Evolutionary conservation across 768 basidiomycete genomes (phyloP), one percentile per base, ranked within the genome.

Genomic region (Pisolithus tinctorius): DNA sequence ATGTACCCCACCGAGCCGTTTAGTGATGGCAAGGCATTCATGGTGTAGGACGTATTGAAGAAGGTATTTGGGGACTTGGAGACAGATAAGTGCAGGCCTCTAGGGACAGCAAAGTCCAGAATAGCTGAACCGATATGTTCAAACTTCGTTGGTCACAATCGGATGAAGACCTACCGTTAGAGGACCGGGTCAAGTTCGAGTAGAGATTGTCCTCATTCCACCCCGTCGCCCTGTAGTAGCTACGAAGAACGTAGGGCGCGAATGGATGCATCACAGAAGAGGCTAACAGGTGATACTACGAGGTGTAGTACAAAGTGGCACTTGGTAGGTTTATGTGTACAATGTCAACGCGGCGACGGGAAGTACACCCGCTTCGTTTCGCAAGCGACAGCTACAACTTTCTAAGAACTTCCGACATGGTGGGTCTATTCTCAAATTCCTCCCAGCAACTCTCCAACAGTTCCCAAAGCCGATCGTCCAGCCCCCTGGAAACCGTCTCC

Each of bases 181-280:
- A 95, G 34, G 92, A 88, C 49, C 90, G 82, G 1, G 92, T 96
- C 41, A 98, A 60, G 57, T 94, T 91, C 2, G 87, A 82, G 62
- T 91, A 97, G 20, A 95, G 74, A 61, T 95, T 95, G 69, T 97
- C 94, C 64, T 95, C 91, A 60, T 93, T 93, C 95, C 95, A 98
- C 55, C 91, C 89, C 30, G 92, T 96, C n/a, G 83, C 83, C 57
- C 81, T 79, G 74, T 92, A 93, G 69, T 95, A 97, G 66, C 78
- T 85, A 56, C 87, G 85, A 34, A 97, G 75, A 51, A 97, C 86
- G 71, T 92, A 90, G 13, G 88, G 80, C 37, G 89, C 84, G 61
- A 92, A 92, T 6, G 90, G 86, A 69, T 90, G 86, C 90, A 92
- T 90, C 47, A 14, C 23, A 31, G 8, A 16, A 26, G 34, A 34